phyloP scores from a whole-genome alignment of 2,329 filamentous ascomycete genomes.

The Didymella sp. region DNA sequence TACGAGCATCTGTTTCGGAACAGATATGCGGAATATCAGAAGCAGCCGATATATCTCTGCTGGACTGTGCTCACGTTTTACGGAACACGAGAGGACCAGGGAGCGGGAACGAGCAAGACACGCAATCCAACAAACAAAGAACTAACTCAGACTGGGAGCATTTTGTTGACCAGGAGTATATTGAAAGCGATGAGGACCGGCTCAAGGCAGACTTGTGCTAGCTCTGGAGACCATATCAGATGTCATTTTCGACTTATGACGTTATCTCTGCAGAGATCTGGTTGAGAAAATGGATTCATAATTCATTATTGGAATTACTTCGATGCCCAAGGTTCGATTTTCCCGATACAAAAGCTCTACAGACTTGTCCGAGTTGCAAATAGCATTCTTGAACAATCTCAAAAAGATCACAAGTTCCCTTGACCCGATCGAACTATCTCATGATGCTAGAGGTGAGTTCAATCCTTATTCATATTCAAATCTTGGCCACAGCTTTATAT shows the following conservation, averaged over 20 bases:
- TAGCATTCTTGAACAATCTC: no score
- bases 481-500: not conserved
- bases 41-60: not conserved
- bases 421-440: not conserved
- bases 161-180: not conserved
- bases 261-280: not conserved
- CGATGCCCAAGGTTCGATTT: no score
- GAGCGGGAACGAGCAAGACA: not conserved
- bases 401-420: not conserved
- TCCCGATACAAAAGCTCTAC: no score
- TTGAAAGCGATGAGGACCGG: not conserved
- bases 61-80: not conserved
- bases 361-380: no score
- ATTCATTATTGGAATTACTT: no score
- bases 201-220: not conserved
- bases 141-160: not conserved
- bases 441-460: not conserved
- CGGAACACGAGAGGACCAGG: not conserved
- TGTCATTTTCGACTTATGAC: not conserved
- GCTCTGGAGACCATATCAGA: not conserved
- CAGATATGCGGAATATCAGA: not conserved
- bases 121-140: not conserved
- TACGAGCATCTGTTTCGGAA: not conserved
- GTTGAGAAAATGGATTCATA: no score
- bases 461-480: not conserved